phyloP scores from a whole-genome alignment of 169 alveolate genomes.

The Ichthyophthirius multifiliis region DNA sequence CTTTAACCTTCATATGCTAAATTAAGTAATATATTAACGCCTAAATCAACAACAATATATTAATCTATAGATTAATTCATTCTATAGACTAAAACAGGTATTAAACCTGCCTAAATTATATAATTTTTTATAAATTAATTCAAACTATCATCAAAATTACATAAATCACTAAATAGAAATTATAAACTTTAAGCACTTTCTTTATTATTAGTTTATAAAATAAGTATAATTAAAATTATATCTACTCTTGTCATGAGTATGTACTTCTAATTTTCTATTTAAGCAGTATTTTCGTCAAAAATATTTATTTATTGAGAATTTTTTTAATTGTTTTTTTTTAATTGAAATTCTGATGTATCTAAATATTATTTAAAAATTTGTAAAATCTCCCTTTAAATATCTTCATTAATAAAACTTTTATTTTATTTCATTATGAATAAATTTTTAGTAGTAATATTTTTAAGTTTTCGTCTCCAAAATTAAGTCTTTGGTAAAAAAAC shows the following conservation, averaged over 20 bases:
- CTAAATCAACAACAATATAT: background rate
- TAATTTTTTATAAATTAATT: background rate
- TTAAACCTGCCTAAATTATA: background rate
- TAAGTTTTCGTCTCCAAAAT: background rate
- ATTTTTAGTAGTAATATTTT: background rate
- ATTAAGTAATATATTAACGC: background rate
- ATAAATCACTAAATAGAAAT: background rate
- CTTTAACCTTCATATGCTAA: background rate
- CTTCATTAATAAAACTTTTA: background rate
- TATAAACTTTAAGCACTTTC: background rate
- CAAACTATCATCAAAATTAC: background rate
- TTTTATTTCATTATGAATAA: background rate
- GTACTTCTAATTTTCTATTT: background rate
- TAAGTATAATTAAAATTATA: background rate
- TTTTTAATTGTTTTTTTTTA: background rate
- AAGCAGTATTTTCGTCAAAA: background rate
- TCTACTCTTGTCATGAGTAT: constrained; percentile 1
- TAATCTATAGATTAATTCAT: background rate
- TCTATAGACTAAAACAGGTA: background rate
- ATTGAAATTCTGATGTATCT: background rate
- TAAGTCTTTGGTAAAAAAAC: background rate
- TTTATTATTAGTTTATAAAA: background rate
- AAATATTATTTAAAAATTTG: background rate
- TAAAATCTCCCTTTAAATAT: background rate
- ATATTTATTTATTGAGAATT: background rate